Evolutionary conservation across 108 stramenopile genomes (phyloP).

Genomic region (Fragilariopsis cylindrus): DNA sequence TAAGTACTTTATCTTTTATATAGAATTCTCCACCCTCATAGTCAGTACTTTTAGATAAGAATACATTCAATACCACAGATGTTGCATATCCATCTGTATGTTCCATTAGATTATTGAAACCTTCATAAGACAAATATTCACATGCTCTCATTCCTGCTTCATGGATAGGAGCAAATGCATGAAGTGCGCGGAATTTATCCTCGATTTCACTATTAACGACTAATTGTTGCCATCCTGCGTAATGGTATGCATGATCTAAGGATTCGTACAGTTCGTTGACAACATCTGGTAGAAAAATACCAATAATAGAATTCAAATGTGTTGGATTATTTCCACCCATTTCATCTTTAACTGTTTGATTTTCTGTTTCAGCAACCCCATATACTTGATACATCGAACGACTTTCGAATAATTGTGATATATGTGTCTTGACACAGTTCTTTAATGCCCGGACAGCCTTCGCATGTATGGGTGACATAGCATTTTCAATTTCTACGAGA

Average conservation of each 20-base stretch:
- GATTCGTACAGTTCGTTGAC: slow-evolving; percentile 28
- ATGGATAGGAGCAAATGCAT: slow-evolving; percentile 15
- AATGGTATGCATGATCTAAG: slow-evolving; percentile 31
- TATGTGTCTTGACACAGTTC: slow-evolving; percentile 7
- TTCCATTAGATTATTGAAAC: slow-evolving; percentile 28
- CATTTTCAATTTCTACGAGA: slow-evolving; percentile 23
- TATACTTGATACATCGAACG: slow-evolving; percentile 17
- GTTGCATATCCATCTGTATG: slow-evolving; percentile 36
- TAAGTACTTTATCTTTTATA: slow-evolving; percentile 16
- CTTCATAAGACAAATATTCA: slow-evolving; percentile 33
- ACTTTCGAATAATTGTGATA: slow-evolving; percentile 13
- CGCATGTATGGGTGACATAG: slow-evolving; percentile 20
- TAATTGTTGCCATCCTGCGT: slow-evolving; percentile 35
- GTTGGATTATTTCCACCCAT: slow-evolving; percentile 42
- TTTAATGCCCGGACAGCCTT: slow-evolving; percentile 22
- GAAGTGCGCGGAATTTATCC: not conserved
- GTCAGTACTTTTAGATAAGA: slow-evolving; percentile 26
- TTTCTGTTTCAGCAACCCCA: not conserved
- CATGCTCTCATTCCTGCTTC: slow-evolving; percentile 37
- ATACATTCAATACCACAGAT: slow-evolving; percentile 32
- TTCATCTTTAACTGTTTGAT: slow-evolving; percentile 13
- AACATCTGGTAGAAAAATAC: slow-evolving; percentile 37
- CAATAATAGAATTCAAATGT: slow-evolving; percentile 31
- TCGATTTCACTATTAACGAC: slow-evolving; percentile 9
- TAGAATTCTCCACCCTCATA: slow-evolving; percentile 44